These are phyloP conservation scores for Starmera caribaea DNA, from an alignment of 805 yeast species.

Conservation along the genomic window DNA sequence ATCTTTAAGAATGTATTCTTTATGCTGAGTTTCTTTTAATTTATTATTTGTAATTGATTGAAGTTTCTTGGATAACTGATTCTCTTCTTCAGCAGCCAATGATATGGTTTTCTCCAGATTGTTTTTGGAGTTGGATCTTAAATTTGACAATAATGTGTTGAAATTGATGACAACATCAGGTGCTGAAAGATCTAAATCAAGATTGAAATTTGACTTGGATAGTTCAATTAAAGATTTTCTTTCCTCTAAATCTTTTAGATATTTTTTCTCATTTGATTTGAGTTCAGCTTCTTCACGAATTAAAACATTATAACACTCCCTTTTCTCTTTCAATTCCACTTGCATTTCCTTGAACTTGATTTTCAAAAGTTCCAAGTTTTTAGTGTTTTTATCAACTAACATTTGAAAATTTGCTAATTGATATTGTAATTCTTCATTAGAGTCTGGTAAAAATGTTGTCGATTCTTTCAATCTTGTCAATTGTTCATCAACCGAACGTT, in stretches of 20 bases:
- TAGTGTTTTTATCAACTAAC: conserved; percentile 19
- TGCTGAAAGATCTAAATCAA: conserved; percentile 1
- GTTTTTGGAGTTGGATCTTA: conserved; percentile 5
- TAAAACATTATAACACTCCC: conserved; percentile 25
- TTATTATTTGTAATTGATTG: conserved; percentile 21
- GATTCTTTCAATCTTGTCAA: conserved; percentile 39
- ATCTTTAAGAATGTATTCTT: conserved; percentile 32
- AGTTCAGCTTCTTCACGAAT: conserved; percentile 49
- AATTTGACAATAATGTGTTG: conserved; percentile 8
- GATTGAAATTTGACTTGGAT: neutral
- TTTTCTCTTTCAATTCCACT: conserved; percentile 13
- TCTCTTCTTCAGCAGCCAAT: conserved; percentile 3
- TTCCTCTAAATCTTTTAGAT: conserved; percentile 14
- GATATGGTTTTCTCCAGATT: conserved; percentile 2
- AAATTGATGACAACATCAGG: neutral
- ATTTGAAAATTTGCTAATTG: conserved; percentile 32
- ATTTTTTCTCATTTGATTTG: conserved; percentile 31
- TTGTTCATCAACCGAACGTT: conserved; percentile 37
- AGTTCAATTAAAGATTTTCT: conserved; percentile 13
- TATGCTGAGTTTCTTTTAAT: conserved; percentile 33
- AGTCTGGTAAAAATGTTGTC: conserved; percentile 35
- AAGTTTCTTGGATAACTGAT: conserved; percentile 11
- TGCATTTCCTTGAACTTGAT: conserved; percentile 15
- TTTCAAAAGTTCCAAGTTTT: conserved; percentile 18
- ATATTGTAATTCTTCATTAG: conserved; percentile 29